Conservation (phyloP, 768 basidiomycete species). For the Hebeloma cylindrosporum region DNA sequence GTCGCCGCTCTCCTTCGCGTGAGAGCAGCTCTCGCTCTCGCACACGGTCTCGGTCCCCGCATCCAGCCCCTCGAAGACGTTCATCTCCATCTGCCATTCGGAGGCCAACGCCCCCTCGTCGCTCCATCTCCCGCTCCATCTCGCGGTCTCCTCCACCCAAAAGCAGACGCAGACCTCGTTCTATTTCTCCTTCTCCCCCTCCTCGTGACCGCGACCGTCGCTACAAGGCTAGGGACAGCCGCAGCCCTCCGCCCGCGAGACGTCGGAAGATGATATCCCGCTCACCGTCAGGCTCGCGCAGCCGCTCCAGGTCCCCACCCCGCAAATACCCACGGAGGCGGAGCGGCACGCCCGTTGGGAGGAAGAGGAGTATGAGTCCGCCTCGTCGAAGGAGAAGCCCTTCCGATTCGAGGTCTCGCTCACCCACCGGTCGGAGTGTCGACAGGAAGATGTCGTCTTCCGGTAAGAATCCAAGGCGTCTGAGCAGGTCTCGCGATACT, state of each 20-base stretch:
- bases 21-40: constrained; percentile 20
- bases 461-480: constrained; percentile 17
- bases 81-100: constrained; percentile 29
- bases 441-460: constrained; percentile 18
- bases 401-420: constrained; percentile 31
- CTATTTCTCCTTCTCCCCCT: constrained; percentile 38
- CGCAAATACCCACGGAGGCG: constrained; percentile 44
- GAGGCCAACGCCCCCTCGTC: constrained; percentile 35
- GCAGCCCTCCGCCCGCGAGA: constrained; percentile 52
- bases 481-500: constrained; percentile 33
- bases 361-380: constrained; percentile 35
- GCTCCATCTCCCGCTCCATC: constrained; percentile 50
- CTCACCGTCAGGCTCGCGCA: constrained; percentile 33
- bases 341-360: constrained; percentile 34
- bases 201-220: constrained; percentile 41
- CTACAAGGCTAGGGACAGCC: constrained; percentile 40
- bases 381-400: constrained; percentile 27
- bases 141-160: constrained; percentile 39
- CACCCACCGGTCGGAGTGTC: constrained; percentile 32
- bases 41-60: constrained; percentile 28
- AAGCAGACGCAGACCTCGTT: constrained; percentile 28
- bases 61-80: constrained; percentile 16
- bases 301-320: constrained; percentile 44
- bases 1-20: constrained; percentile 32
- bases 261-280: constrained; percentile 42